phyloP scores from a whole-genome alignment of 164 flowering plant species.

The Annona squamosa region DNA sequence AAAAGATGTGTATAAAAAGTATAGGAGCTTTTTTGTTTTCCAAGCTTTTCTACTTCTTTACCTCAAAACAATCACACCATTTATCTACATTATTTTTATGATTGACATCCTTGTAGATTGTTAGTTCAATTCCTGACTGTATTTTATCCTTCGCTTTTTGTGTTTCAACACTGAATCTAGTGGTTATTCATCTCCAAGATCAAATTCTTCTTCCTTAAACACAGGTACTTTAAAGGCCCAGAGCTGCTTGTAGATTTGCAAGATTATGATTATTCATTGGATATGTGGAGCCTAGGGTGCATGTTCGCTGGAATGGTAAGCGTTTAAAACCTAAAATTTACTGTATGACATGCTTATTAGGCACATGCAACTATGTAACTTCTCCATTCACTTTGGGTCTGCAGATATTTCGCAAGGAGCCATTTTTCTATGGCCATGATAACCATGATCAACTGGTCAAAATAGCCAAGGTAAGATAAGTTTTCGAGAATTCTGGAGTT shows the following conservation, averaged over 20 bases:
- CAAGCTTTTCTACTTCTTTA: too few relatives aligned
- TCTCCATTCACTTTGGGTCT: constrained; percentile 8
- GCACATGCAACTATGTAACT: neutral
- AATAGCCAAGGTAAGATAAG: constrained; percentile 75
- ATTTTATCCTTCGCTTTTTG: neutral
- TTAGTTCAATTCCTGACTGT: neutral
- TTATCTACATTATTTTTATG: too few relatives aligned
- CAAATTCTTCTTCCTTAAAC: constrained; percentile 6
- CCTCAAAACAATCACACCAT: too few relatives aligned
- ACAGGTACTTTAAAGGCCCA: constrained; percentile 96
- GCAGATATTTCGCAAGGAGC: constrained; percentile 71
- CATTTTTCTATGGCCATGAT: constrained; percentile 94
- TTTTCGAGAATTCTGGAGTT: neutral
- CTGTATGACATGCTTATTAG: neutral
- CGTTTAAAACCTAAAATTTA: neutral
- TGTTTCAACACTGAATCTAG: neutral
- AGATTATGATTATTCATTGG: constrained; percentile 96
- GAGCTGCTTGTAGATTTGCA: constrained; percentile 97
- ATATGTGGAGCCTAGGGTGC: constrained; percentile 99
- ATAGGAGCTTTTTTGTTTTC: too few relatives aligned
- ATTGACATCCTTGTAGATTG: neutral
- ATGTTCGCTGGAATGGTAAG: constrained; percentile 99
- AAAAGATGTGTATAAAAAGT: too few relatives aligned
- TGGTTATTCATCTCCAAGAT: constrained; percentile 2
- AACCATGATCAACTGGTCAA: constrained; percentile 96